Base-by-base conservation (phyloP, 2,329 filamentous ascomycete genomes). In the Claviceps pazoutovae region DNA sequence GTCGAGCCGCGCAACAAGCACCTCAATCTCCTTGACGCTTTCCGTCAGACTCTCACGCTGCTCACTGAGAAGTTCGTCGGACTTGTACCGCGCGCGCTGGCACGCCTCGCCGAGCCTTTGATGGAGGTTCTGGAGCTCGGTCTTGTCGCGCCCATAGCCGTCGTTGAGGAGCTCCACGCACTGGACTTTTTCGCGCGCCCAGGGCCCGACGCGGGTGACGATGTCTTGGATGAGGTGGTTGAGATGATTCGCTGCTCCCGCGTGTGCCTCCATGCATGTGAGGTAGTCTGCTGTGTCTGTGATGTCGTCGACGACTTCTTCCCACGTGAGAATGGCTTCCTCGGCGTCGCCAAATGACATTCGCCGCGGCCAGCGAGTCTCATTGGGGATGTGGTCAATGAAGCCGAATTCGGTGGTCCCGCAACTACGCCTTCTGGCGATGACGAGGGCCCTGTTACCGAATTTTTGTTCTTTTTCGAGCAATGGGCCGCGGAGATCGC, bases 1-100 rank as follows among this genome's bases (percentile, higher is more conserved):
- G 61, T 97, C 90, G 51, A 97, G 74, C 66, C 90, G 90, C 19
- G 88, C 88, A 2, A 84, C 81, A 41, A 94, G 72, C 21, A 84
- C 78, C 64, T 95, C 89, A 14, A 96, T 74, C 56, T 93, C 86
- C 64, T 84, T 84, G 55, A 89, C 73, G 16, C 77, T 76, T 62
- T 93, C 87, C 4, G 77, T 79, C 39, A 95, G 71, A 50, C 78
- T 74, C 21, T 75, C 74, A 42, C 83, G 79, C 66, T 94, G 86
- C 47, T 83, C 79, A 0, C 75, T 74, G 9, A 95, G 68, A 16
- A 88, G 70, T 53, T 86, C 83, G 37, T 83, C 78, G 1, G 83
- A 83, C 53, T 76, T 75, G 52, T 84, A 76, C 55, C 82, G 79
- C 16, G 89, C 73, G 16, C 74, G 74, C 56, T 85, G 79, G 58